Evolutionary conservation across 148 eudicot genomes (phyloP), one percentile per base, ranked within the genome.

Genomic region (Linanthus parryae): DNA sequence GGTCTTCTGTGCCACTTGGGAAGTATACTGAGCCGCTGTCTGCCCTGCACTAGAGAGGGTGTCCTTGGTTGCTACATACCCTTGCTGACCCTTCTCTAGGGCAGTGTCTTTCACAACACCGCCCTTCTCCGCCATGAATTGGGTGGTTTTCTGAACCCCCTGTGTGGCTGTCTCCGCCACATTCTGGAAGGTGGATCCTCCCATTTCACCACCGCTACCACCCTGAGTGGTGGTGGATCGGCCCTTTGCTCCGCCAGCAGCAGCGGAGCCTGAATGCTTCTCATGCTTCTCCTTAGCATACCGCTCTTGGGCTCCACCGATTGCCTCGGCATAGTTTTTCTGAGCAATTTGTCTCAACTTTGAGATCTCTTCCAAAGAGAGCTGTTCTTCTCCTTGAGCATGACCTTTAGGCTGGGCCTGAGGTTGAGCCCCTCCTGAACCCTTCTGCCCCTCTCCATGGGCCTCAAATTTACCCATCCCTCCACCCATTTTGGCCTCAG

Each of bases 241-340:
- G n/a, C n/a, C n/a, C n/a, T n/a, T n/a, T n/a, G n/a, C n/a, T n/a
- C n/a, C n/a, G n/a, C n/a, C n/a, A 8, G 68, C 42, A 2, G 56
- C 59, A 2, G 19, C 2, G 28, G 56, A 59, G n/a, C n/a, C n/a
- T n/a, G n/a, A n/a, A n/a, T n/a, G n/a, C n/a, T n/a, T n/a, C n/a
- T n/a, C n/a, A n/a, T n/a, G n/a, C 47, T 59, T 80, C 0, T 71
- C 75, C 63, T 71, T 72, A 4, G 56, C 44, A 31, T 65, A 77
- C 68, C 79, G 56, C 37, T 82, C 79, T 33, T 85, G 75, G 8
- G 92, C 97, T 0, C 77, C 82, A 30, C 64, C 57, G 27, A 83
- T 54, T 0, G 86, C 73, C 2, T 90, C 88, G 18, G 75, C 48
- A 0, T 95, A 90, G 17, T 77, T 76, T 57, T 83, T 88, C 50